A percentile compares a stretch with the other conserved stretches of the same genome.
Conservation (phyloP, 1,284 basidiomycete species). For the Xanthoconium separans region DNA sequence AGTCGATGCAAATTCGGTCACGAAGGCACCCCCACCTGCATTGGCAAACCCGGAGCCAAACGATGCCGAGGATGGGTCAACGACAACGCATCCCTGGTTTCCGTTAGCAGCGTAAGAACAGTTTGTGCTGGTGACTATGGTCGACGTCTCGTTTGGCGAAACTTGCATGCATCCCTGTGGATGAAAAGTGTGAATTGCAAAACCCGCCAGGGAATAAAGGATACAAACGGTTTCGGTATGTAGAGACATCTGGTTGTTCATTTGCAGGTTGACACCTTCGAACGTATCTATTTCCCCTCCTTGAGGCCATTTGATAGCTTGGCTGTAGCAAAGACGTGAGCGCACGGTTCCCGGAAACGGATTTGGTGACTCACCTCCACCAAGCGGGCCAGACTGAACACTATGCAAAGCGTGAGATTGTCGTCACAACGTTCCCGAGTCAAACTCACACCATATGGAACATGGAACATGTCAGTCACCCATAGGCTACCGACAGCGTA, state of each 20-base stretch:
- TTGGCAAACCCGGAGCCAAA: constrained; percentile 67
- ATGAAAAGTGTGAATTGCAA: neutral
- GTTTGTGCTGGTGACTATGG: constrained; percentile 56
- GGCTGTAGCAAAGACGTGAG: constrained; percentile 28
- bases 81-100: constrained; percentile 64
- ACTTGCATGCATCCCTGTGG: constrained; percentile 53
- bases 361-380: constrained; percentile 33
- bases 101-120: constrained; percentile 53
- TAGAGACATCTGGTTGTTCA: constrained; percentile 65
- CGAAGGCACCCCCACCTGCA: constrained; percentile 68
- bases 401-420: constrained; percentile 31
- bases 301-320: constrained; percentile 58
- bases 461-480: constrained; percentile 65
- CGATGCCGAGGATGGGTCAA: constrained; percentile 49
- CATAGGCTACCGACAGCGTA: constrained; percentile 66
- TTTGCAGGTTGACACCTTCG: constrained; percentile 68
- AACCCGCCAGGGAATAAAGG: neutral
- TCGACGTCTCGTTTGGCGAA: constrained; percentile 49
- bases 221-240: constrained; percentile 51
- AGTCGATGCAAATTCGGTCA: constrained; percentile 63
- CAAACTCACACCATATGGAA: constrained; percentile 59
- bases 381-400: constrained; percentile 76
- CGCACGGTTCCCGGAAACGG: neutral
- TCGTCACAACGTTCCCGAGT: neutral
- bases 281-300: constrained; percentile 78